Evolutionary conservation across 768 basidiomycete species (phyloP).

Genomic region (Strobilomyces dryophilus): DNA sequence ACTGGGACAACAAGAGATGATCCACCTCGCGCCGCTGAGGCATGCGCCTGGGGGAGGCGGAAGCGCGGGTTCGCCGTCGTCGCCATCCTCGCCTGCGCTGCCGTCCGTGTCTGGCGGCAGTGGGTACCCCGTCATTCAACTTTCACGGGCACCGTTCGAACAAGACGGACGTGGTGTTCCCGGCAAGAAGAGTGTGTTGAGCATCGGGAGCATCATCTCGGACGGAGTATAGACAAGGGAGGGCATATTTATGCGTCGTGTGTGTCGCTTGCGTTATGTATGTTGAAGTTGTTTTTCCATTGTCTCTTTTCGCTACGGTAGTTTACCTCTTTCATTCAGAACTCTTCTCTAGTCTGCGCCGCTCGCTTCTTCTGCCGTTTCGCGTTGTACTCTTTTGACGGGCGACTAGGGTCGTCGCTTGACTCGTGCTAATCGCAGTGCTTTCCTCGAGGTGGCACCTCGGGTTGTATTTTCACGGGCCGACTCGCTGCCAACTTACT

Average conservation of each 20-base stretch:
- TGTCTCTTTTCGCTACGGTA: too few species aligned
- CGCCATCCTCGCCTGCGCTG: constrained; percentile 28
- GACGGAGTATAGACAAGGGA: constrained; percentile 30
- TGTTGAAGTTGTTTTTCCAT: neutral
- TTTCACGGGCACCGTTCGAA: constrained; percentile 31
- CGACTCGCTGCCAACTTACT: too few species aligned
- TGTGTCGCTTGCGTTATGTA: neutral
- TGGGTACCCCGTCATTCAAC: constrained; percentile 28
- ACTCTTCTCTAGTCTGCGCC: too few species aligned
- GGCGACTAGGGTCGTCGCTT: too few species aligned
- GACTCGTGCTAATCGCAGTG: too few species aligned
- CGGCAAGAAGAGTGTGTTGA: constrained; percentile 62
- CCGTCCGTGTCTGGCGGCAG: constrained; percentile 12
- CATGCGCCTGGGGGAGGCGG: constrained; percentile 14
- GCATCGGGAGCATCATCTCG: constrained; percentile 69
- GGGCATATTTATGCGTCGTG: neutral
- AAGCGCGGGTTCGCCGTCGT: constrained; percentile 18
- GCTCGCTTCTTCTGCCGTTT: too few species aligned
- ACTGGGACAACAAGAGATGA: constrained; percentile 29
- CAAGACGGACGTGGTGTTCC: constrained; percentile 21
- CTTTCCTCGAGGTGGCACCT: too few species aligned
- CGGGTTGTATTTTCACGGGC: too few species aligned
- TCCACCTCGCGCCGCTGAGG: constrained; percentile 34
- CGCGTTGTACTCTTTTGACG: too few species aligned
- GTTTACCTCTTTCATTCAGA: too few species aligned